Evolutionary conservation across 352 stramenopile species (phyloP), one percentile per base, ranked within the genome.

Genomic region (Globisporangium middletonii): DNA sequence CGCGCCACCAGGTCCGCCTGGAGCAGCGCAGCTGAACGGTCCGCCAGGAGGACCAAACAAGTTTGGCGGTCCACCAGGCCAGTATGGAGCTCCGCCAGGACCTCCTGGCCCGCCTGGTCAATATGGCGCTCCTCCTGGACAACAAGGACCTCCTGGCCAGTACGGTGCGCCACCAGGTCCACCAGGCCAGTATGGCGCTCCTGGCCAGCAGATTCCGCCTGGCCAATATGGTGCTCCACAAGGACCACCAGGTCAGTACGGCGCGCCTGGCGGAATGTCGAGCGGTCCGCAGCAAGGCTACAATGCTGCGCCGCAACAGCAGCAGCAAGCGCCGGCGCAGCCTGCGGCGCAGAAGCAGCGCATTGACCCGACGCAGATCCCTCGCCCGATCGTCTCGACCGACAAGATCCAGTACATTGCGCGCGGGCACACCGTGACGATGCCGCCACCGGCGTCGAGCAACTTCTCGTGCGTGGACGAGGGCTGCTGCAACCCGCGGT

Each of bases 321-420:
- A 73, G 18, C 59, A 69, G 35, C 72, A 67, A 51, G 64, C 70
- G 35, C 72, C 74, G 30, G 69, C 79, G 49, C 63, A 65, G 30
- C 42, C 59, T 44, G 72, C 83, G 57, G 59, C 71, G 12, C 75
- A 84, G 3, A 84, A 85, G 60, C 83, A 91, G 56, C 81, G 85
- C 7, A 96, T 96, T 57, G 86, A 96, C 53, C 86, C 86, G 11
- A 92, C 83, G 38, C 85, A 95, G 62, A 96, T 96, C 57, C 86
- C 86, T 15, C 86, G 86, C 43, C 86, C 86, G 15, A 66, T 88
- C 27, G 82, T 92, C 26, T 77, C 73, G 11, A 53, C 65, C 2
- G 83, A 94, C 41, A 70, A 69, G 37, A 71, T 83, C 45, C 80
- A 88, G 64, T 94, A 94, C 67, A 64, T 92, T 33, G 79, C 84